Conservation (phyloP, 2,329 filamentous ascomycete genomes). For the Colletotrichum sp. region DNA sequence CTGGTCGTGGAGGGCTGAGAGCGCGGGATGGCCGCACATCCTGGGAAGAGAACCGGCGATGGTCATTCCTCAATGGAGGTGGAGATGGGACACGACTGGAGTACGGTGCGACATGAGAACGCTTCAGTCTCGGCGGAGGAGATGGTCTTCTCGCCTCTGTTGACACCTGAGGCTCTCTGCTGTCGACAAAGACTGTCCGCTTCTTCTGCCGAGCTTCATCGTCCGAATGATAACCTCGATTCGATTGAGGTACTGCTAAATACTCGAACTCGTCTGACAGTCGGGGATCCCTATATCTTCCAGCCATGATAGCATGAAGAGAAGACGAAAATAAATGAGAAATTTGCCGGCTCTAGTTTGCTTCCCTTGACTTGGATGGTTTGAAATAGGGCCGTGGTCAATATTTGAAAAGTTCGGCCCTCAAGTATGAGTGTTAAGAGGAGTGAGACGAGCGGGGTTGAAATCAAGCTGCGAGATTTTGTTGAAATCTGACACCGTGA, state of each 20-base stretch:
- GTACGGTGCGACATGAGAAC: background rate
- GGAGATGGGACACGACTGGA: background rate
- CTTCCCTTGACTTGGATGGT: accelerated
- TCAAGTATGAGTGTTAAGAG: background rate
- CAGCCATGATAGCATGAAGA: background rate
- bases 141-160: background rate
- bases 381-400: accelerated
- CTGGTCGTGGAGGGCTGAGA: background rate
- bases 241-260: background rate
- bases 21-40: background rate
- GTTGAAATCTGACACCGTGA: background rate
- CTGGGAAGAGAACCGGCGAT: background rate
- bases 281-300: background rate
- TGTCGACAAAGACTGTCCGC: background rate
- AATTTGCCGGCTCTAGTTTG: background rate
- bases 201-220: background rate
- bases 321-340: accelerated
- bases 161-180: accelerated
- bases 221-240: background rate
- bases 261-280: background rate
- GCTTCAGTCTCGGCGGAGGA: background rate
- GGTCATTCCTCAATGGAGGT: background rate
- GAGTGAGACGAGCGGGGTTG: background rate
- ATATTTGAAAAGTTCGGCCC: background rate
- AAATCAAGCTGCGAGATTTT: background rate